Evolutionary conservation across 768 basidiomycete species (phyloP).

Genomic region (Pulveroboletus sp.): DNA sequence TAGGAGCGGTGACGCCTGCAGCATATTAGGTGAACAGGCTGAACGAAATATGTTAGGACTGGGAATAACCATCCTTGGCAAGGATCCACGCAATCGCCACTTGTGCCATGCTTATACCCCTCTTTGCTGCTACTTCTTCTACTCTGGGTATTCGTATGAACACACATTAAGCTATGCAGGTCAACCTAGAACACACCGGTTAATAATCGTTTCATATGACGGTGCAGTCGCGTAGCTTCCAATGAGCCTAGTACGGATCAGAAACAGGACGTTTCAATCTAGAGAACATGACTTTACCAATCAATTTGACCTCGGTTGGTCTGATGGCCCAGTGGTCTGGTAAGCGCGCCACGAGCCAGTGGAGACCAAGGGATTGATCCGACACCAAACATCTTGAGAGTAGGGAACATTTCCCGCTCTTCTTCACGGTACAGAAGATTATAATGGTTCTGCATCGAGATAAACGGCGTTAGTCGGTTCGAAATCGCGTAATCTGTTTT

Average conservation of each 20-base stretch:
- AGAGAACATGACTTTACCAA: constrained; percentile 12
- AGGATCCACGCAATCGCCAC: constrained; percentile 39
- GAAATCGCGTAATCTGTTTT: constrained; percentile 36
- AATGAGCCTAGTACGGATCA: constrained; percentile 23
- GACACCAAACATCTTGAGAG: constrained; percentile 40
- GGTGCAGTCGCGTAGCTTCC: constrained; percentile 19
- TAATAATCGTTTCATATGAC: constrained; percentile 26
- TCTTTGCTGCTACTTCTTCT: constrained; percentile 36
- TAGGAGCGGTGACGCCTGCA: constrained; percentile 38
- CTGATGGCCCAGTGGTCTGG: constrained; percentile 32
- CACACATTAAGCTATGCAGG: neutral
- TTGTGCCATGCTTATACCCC: constrained; percentile 39
- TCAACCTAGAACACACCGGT: constrained; percentile 13
- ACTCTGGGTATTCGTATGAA: constrained; percentile 25
- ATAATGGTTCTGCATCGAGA: constrained; percentile 64
- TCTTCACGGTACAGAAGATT: constrained; percentile 56
- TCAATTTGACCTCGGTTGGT: constrained; percentile 22
- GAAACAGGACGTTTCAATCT: neutral
- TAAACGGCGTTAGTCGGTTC: constrained; percentile 48
- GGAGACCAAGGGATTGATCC: constrained; percentile 46
- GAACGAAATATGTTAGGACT: neutral
- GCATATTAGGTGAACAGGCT: neutral
- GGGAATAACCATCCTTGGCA: constrained; percentile 25
- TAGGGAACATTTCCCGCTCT: constrained; percentile 56
- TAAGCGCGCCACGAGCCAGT: constrained; percentile 34